Conservation (phyloP, 2,329 filamentous ascomycete genomes). For the Phialophora tarda region DNA sequence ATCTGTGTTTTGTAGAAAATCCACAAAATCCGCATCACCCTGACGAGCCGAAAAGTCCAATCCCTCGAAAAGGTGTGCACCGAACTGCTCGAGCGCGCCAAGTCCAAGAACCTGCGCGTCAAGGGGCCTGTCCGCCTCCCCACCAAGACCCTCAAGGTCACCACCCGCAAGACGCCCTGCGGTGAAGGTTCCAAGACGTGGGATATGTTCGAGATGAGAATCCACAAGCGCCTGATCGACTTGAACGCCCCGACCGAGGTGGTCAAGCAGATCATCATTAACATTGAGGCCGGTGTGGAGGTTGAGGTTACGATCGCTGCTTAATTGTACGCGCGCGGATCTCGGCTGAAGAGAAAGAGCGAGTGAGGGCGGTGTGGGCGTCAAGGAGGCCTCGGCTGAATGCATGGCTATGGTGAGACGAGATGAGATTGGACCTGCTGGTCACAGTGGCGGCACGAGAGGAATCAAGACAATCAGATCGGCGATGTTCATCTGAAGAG, state of each 20-base stretch:
- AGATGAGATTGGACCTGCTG: not conserved
- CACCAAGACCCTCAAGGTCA: slow-evolving; percentile 94
- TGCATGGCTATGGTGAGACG: not conserved
- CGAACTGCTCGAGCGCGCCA: slow-evolving; percentile 98
- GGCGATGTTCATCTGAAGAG: not conserved
- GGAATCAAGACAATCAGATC: not conserved
- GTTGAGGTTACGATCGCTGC: slow-evolving; percentile 61
- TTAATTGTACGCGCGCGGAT: slow-evolving; percentile 43
- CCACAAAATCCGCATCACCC: slow-evolving; percentile 98
- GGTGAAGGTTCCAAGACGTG: slow-evolving; percentile 99
- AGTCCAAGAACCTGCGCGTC: slow-evolving; percentile 96
- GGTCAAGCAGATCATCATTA: slow-evolving; percentile 61
- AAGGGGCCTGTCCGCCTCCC: slow-evolving; percentile 98
- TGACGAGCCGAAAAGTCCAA: slow-evolving; percentile 91
- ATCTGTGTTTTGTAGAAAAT: slow-evolving; percentile 67
- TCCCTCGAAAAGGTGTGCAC: slow-evolving; percentile 97
- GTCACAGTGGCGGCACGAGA: not conserved
- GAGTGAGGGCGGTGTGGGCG: not conserved
- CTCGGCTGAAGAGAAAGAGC: not conserved
- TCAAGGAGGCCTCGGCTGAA: not conserved
- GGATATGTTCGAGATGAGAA: slow-evolving; percentile 99
- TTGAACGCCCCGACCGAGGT: slow-evolving; percentile 94
- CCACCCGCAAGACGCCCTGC: slow-evolving; percentile 98
- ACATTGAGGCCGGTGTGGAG: slow-evolving; percentile 61
- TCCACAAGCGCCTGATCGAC: slow-evolving; percentile 98